These are phyloP conservation scores for Pseudogymnoascus sp. DNA, from an alignment of 2,329 filamentous ascomycete genomes.

Conservation along the genomic window DNA sequence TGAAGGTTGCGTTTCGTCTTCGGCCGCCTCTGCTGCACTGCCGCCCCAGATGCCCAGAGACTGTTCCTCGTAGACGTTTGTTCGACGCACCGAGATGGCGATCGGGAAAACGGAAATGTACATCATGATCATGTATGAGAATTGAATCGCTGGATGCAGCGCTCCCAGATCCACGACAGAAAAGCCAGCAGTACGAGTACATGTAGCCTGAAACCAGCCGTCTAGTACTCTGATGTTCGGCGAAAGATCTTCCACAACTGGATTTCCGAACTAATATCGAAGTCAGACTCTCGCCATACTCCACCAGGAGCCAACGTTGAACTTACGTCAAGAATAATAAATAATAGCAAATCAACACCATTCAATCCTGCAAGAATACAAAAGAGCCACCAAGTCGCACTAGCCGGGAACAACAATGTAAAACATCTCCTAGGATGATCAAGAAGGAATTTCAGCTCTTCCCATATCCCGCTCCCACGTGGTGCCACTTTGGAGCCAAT, in stretches of 20 bases:
- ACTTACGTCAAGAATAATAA: conserved; percentile 81
- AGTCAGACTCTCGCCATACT: too few relatives aligned
- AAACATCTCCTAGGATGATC: conserved; percentile 96
- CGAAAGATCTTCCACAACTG: too few relatives aligned
- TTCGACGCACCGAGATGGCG: conserved; percentile 85
- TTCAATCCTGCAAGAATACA: conserved; percentile 77
- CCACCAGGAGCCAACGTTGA: too few relatives aligned
- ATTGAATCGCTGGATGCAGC: conserved; percentile 84
- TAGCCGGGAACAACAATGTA: conserved; percentile 82
- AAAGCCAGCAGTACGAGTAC: conserved; percentile 87
- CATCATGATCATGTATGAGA: conserved; percentile 98
- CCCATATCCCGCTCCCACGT: conserved; percentile 64
- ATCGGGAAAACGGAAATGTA: conserved; percentile 97
- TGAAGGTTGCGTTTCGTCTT: conserved; percentile 51
- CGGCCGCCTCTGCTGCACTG: conserved; percentile 35
- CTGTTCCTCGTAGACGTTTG: conserved; percentile 94
- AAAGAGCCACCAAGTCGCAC: conserved; percentile 93
- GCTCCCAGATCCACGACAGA: conserved; percentile 67
- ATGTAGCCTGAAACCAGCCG: conserved; percentile 62
- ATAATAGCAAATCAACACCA: conserved; percentile 77
- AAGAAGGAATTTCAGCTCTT: conserved; percentile 82
- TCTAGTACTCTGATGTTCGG: not conserved
- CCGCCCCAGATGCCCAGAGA: conserved; percentile 65
- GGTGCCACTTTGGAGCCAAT: conserved; percentile 58
- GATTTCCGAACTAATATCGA: too few relatives aligned